These are phyloP conservation scores for Citrullus amarus DNA, from an alignment of 306 rosid genomes.

Conservation along the genomic window DNA sequence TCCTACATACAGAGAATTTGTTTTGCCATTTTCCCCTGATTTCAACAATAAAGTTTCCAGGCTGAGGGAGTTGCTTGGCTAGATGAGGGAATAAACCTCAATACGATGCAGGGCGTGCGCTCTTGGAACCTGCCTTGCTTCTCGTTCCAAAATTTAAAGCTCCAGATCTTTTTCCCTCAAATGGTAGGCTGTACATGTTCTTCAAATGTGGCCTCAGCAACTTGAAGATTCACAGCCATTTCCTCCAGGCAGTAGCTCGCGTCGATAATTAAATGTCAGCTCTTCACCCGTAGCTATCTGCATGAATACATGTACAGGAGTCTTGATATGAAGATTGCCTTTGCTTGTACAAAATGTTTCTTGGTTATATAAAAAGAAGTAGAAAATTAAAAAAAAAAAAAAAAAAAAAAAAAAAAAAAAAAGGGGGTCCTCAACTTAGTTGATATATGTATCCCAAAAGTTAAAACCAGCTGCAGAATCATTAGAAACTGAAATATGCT, in stretches of 20 bases:
- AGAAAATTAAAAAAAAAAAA: neutral
- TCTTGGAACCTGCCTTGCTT: neutral
- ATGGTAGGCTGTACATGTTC: neutral
- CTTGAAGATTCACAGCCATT: slow-evolving; percentile 44
- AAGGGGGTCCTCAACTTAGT: neutral
- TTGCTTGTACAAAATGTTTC: neutral
- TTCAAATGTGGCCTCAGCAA: slow-evolving; percentile 41
- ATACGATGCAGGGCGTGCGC: neutral
- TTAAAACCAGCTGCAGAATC: neutral
- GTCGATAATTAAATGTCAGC: slow-evolving; percentile 52
- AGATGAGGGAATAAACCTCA: neutral
- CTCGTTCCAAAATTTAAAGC: neutral
- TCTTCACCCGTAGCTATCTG: slow-evolving; percentile 95
- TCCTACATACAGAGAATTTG: neutral
- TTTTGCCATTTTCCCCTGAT: neutral
- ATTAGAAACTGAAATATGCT: neutral
- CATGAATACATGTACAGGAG: slow-evolving; percentile 9
- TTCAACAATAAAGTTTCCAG: neutral
- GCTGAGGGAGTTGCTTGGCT: neutral
- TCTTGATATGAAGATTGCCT: neutral
- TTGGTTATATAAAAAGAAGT: neutral
- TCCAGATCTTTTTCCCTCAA: neutral
- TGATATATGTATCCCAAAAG: neutral
- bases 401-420: too few relatives aligned
- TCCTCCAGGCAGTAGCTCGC: slow-evolving; percentile 48